Base-by-base conservation (phyloP, 75 land plant species). In the Adiantum capillusveneris region DNA sequence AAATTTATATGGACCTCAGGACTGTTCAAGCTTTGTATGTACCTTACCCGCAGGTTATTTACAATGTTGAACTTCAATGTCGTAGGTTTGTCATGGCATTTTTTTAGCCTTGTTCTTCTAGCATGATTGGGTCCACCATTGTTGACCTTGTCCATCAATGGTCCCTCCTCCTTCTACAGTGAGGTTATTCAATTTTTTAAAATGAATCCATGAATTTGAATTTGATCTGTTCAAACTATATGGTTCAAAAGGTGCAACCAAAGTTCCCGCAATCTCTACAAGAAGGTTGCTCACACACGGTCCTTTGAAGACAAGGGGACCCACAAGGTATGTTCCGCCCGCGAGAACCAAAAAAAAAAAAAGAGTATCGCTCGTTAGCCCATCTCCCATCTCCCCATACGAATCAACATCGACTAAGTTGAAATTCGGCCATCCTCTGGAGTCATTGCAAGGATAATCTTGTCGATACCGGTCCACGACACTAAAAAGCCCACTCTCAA, bases 111-210 rank as follows among this genome's bases (percentile, higher is more conserved):
- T 80, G 64, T 81, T 84, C 59, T 57, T 67, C 59, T 86, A 86
- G 72, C 98, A 94, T 52, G 90, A 91, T 22, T 81, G 46, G 31
- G 70, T 79, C 98, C 98, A 94, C 98, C 98, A 94, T 63, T 86
- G 81, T 26, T 70, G 69, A 25, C 98, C 98, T 13, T 81, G 84
- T 6, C 98, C 98, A 68, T 94, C 78, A 54, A 94, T 74, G 29
- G 62, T 61, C 28, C 98, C 98, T 0, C 44, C 57, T 17, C 98
- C 98, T 61, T 85, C 84, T 45, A 92, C 42, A 17, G 29, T 43
- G 18, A 81, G 84, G n/a, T 79, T 75, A 1, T 72, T 51, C 53
- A 92, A 71, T 25, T 77, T 63, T 11, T 79, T 67, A 52, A 94
- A 90, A 17, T 29, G 59, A 19, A 94, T 78, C 96, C 96, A 94